Percentiles rank a stretch among this genome's conserved stretches.
Conservation (phyloP, 805 yeast genomes). For the Ogataea pilisensis region DNA sequence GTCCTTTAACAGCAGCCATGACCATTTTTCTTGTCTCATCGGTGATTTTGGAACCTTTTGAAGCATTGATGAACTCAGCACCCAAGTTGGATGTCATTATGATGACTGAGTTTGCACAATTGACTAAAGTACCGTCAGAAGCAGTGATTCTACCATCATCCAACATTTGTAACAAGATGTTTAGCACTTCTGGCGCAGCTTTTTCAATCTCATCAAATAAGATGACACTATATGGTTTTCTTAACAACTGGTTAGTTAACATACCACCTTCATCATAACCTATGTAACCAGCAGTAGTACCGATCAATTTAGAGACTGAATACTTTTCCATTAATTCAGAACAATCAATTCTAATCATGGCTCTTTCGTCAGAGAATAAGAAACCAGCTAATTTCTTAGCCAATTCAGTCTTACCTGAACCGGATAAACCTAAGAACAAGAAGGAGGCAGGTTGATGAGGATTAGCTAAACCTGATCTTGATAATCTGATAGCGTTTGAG, state of each 20-base stretch:
- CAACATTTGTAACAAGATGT: constrained; percentile 83
- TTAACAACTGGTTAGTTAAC: constrained; percentile 83
- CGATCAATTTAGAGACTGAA: constrained; percentile 90
- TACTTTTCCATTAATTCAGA: constrained; percentile 94
- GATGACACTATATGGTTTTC: constrained; percentile 94
- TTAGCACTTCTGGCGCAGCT: constrained; percentile 97
- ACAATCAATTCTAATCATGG: constrained; percentile 97
- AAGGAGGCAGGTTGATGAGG: constrained; percentile 97
- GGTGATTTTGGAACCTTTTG: constrained; percentile 59
- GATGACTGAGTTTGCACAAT: constrained; percentile 86
- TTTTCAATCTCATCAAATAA: constrained; percentile 97
- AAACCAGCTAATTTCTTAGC: constrained; percentile 97
- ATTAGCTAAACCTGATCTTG: constrained; percentile 91
- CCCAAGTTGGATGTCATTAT: constrained; percentile 98
- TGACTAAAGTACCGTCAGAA: constrained; percentile 88
- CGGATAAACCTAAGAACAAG: constrained; percentile 90
- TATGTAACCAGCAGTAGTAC: constrained; percentile 96
- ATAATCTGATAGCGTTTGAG: constrained; percentile 87
- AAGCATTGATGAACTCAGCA: constrained; percentile 76
- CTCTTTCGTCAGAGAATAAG: constrained; percentile 91
- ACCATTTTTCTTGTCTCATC: constrained; percentile 70
- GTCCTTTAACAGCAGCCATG: constrained; percentile 76
- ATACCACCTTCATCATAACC: constrained; percentile 98
- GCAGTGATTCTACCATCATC: constrained; percentile 97
- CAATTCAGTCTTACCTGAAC: constrained; percentile 97